Evolutionary conservation across 2,329 filamentous ascomycete species (phyloP).

Genomic region (Penicillium sp.): DNA sequence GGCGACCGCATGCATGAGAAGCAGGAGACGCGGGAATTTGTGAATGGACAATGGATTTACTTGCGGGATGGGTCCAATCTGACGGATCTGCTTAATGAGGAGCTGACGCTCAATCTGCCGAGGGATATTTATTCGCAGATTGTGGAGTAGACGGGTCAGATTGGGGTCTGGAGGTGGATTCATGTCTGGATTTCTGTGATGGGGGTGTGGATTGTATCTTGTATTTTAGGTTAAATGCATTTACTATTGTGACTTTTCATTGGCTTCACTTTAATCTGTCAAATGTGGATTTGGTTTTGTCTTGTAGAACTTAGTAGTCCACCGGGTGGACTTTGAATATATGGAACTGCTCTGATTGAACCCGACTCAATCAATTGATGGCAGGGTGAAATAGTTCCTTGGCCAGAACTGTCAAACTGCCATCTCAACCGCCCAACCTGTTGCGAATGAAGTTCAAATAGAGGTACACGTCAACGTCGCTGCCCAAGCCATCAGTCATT

Average conservation of each 20-base stretch:
- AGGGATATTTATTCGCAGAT: slow-evolving; percentile 40
- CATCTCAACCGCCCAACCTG: no score
- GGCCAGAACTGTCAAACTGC: no score
- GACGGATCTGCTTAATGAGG: slow-evolving; percentile 71
- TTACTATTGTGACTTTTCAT: background rate
- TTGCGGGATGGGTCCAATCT: slow-evolving; percentile 79
- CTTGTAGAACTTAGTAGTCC: background rate
- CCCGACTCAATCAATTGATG: no score
- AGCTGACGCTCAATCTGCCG: slow-evolving; percentile 71
- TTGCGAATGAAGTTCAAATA: no score
- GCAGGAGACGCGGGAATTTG: slow-evolving; percentile 64
- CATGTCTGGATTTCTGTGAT: no score
- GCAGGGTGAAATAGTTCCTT: no score
- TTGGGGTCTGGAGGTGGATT: background rate
- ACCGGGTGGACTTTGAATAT: background rate
- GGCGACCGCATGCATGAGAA: slow-evolving; percentile 76
- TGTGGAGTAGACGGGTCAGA: slow-evolving; percentile 18
- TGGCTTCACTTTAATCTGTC: background rate
- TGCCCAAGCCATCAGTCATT: no score
- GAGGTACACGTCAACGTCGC: no score
- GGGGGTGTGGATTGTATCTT: background rate
- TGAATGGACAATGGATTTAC: slow-evolving; percentile 80
- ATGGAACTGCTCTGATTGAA: background rate
- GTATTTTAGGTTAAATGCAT: slow-evolving; percentile 3
- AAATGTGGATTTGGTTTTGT: background rate